Base-by-base conservation (phyloP, 352 stramenopile genomes). In the Globisporangium spinosum region DNA sequence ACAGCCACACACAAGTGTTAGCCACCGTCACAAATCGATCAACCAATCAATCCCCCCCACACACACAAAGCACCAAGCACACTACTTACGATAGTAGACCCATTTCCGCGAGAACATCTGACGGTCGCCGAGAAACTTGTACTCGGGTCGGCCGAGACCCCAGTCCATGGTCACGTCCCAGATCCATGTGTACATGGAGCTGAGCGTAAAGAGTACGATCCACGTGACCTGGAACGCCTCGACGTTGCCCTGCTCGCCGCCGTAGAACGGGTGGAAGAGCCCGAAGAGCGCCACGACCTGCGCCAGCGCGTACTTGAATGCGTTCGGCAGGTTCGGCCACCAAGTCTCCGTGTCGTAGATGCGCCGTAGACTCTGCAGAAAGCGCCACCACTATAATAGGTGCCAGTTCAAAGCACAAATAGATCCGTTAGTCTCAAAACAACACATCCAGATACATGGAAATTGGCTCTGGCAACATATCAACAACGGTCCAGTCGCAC, bases 271-370 rank as follows among this genome's bases (percentile, higher is more conserved):
- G 59, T 96, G 89, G 65, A 96, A 94, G 35, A 95, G 67, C 0
- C 87, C 89, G 67, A 96, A 96, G 15, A 97, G 80, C 45, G 88
- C 79, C 3, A 97, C 85, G 23, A 95, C 82, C 58, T 96, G 85
- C 7, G 89, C 83, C 0, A 97, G 75, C 8, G 85, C 87, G 76
- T 99, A 99, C 76, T 99, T 99, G 72, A 94, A 89, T 22, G 92
- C 93, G 73, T 99, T 99, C 2, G 94, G 89, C 15, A 99, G 79
- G 70, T 98, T 96, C 2, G 97, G 97, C 77, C 95, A 98, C 77
- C 97, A 96, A 61, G 96, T 93, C 64, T 96, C 85, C 29, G 95
- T 98, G 80, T 99, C 96, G 60, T 97, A 86, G 65, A 98, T 98
- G 64, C 95, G 85, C 32, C 97, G 88, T 17, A 99, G 75, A 72